Percentiles rank a stretch among this genome's conserved stretches.
phyloP scores from a whole-genome alignment of 2,329 filamentous ascomycete genomes.

The Emmonsiellopsis sp. region DNA sequence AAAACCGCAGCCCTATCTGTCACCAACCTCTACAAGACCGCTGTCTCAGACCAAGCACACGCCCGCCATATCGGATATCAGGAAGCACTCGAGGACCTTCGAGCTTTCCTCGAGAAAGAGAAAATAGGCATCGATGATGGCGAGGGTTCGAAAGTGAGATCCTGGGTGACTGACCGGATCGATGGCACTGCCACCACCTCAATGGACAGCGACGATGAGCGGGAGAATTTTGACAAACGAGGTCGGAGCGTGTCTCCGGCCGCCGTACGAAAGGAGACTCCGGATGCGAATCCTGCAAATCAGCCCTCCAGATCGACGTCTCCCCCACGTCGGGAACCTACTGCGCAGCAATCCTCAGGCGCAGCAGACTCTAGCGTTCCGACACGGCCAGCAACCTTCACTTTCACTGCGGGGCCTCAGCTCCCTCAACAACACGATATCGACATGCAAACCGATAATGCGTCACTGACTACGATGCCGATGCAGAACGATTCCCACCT shows the following conservation, averaged over 20 bases:
- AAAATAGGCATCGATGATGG: conserved; percentile 69
- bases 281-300: conserved; percentile 18
- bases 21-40: conserved; percentile 92
- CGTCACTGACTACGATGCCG: conserved; percentile 8
- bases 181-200: conserved; percentile 30
- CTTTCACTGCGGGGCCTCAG: conserved; percentile 33
- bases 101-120: conserved; percentile 75
- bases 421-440: conserved; percentile 29
- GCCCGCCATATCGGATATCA: conserved; percentile 79
- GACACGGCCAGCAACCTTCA: conserved; percentile 29
- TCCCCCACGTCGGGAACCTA: conserved; percentile 18
- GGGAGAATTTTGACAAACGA: conserved; percentile 27
- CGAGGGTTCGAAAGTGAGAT: conserved; percentile 59
- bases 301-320: conserved; percentile 23
- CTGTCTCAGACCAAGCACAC: conserved; percentile 65
- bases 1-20: conserved; percentile 86
- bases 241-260: conserved; percentile 28
- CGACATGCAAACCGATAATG: conserved; percentile 33
- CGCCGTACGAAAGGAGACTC: conserved; percentile 22
- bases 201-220: conserved; percentile 38
- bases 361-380: conserved; percentile 12
- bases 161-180: conserved; percentile 46
- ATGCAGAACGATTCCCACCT: conserved; percentile 20
- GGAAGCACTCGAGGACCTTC: conserved; percentile 81
- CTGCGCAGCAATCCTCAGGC: conserved; percentile 13